Evolutionary conservation across 139 green algal species (phyloP), one percentile per base, ranked within the genome.

Genomic region (Edaphochlamys debaryana): DNA sequence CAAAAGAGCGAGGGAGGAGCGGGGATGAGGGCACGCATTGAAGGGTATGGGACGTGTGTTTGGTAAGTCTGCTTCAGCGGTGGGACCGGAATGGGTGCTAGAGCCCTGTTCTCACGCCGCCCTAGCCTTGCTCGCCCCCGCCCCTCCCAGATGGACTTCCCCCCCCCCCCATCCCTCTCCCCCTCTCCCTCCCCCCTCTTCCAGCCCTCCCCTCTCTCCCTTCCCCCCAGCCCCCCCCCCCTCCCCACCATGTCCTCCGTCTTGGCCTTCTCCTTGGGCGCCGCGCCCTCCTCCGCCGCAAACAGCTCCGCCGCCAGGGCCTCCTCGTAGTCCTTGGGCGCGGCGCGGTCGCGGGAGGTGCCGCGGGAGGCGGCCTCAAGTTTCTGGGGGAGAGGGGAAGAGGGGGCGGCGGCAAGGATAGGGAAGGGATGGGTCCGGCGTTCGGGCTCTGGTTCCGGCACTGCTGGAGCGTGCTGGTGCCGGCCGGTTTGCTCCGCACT

Each of bases 281-380:
- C 56, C 17, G 63, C 76, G 22, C 80, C 79, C 37, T 80, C 84
- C 38, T 93, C 87, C 36, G 85, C 83, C 19, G 86, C 86, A 62
- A 92, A 93, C 74, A 93, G 80, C 45, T 88, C 85, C 80, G 90
- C 87, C 36, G 87, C 86, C 60, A 93, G 84, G 68, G 87, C 89
- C 90, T 93, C 87, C 85, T 93, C 90, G 86, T 90, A 93, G 77
- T 88, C 86, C 45, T 88, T 88, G 36, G 85, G 82, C 13, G 66
- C 69, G 27, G 63, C 83, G 30, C 80, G 80, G 71, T 85, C 79
- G 62, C 75, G 75, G 30, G 41, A 63, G 6, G 41, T 63, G 40
- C 82, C 82, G 36, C 73, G 73, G 38, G 56, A 69, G 37, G 73
- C 56, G 17, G 84, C 86, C 78, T 90, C 86, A 54, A 90, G 45